phyloP scores from a whole-genome alignment of 345 rosid species.

The Brassica carinata region DNA sequence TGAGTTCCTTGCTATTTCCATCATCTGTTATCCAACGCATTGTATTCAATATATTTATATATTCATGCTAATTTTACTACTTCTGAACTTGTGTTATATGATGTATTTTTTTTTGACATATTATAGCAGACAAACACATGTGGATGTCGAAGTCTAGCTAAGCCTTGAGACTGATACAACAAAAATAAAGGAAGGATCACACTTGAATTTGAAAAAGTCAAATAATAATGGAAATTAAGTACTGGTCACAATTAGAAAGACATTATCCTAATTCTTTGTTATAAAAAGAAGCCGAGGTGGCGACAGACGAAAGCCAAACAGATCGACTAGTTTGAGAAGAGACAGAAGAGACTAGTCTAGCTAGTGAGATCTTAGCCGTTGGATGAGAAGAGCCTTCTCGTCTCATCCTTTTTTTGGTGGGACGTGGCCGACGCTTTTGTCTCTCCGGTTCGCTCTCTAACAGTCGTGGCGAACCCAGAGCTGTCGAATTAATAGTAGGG shows the following conservation, averaged over 20 bases:
- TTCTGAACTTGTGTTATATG: background rate
- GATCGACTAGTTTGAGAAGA: conserved; percentile 29
- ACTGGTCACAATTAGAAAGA: conserved; percentile 31
- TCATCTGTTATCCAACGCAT: background rate
- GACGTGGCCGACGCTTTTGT: conserved; percentile 40
- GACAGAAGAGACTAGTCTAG: conserved; percentile 20
- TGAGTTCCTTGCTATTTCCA: background rate
- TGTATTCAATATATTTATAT: background rate
- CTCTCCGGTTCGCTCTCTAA: background rate
- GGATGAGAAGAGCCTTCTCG: conserved; percentile 38
- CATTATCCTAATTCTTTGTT: conserved; percentile 26
- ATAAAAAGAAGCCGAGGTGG: conserved; percentile 14
- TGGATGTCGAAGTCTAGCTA: conserved; percentile 28
- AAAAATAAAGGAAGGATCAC: background rate
- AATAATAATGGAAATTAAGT: conserved; percentile 19
- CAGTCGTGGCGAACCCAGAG: conserved; percentile 26
- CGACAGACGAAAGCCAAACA: conserved; percentile 23
- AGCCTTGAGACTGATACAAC: conserved; percentile 29
- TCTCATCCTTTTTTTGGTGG: conserved; percentile 6
- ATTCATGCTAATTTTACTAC: background rate
- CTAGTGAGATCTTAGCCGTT: conserved; percentile 17
- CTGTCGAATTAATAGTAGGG: background rate
- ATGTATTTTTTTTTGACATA: background rate
- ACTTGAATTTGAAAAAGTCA: conserved; percentile 30
- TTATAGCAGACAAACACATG: conserved; percentile 17